Evolutionary conservation across 495 filamentous ascomycete species (phyloP).

Genomic region (Aspergillus wentii): DNA sequence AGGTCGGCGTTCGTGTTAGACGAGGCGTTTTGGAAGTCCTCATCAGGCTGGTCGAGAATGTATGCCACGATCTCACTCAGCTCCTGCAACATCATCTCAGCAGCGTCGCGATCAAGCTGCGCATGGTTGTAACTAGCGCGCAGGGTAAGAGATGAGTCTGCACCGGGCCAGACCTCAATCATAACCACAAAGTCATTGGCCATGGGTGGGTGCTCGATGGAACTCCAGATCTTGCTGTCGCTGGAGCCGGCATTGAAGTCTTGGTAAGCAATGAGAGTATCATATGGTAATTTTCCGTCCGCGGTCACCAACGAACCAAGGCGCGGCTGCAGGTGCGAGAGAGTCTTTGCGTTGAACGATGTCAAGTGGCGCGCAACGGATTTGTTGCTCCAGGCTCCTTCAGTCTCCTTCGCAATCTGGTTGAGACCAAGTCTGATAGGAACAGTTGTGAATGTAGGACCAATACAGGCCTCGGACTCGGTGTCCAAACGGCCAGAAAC

Average conservation of each 20-base stretch:
- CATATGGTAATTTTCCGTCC: conserved; percentile 14
- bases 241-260: conserved; percentile 15
- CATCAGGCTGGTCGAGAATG: conserved; percentile 17
- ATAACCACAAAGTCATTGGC: conserved; percentile 21
- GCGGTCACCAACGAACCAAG: conserved; percentile 13
- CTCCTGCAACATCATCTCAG: conserved; percentile 21
- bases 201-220: conserved; percentile 17
- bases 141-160: conserved; percentile 15
- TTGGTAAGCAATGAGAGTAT: conserved; percentile 19
- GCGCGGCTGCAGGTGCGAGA: conserved; percentile 17
- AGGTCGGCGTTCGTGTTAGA: conserved; percentile 6
- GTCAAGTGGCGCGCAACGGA: conserved; percentile 14
- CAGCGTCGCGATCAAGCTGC: conserved; percentile 14
- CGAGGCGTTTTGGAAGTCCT: conserved; percentile 9
- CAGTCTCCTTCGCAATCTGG: conserved; percentile 3
- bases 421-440: conserved; percentile 43
- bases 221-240: conserved; percentile 12
- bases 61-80: conserved; percentile 19
- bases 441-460: conserved; percentile 74
- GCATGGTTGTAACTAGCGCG: conserved; percentile 18
- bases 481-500: conserved; percentile 64
- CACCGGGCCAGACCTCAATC: conserved; percentile 19
- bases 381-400: conserved; percentile 9
- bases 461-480: conserved; percentile 55
- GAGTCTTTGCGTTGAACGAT: conserved; percentile 12